Conservation (phyloP, 2,329 filamentous ascomycete species). For the Arachnopeziza araneosa region DNA sequence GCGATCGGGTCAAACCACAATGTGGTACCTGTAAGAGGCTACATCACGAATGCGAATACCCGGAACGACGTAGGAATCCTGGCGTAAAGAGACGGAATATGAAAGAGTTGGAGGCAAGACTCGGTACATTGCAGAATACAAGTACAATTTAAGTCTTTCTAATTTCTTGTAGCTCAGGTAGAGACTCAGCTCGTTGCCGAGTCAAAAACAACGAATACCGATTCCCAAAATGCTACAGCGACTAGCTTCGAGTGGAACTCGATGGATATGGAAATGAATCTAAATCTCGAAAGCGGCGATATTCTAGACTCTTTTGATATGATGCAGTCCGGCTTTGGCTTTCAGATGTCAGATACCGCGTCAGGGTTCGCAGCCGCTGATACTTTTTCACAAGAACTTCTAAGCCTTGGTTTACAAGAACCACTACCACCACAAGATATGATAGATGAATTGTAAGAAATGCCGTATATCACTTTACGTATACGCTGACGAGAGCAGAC, state of each 20-base stretch:
- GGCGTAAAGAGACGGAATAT: conserved; percentile 86
- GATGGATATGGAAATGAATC: conserved; percentile 23
- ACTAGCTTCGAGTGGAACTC: conserved; percentile 17
- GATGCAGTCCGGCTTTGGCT: conserved; percentile 10
- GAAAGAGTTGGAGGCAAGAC: conserved; percentile 78
- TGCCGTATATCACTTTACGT: neutral
- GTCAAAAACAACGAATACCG: conserved; percentile 10
- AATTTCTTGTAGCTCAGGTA: conserved; percentile 72
- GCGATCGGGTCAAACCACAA: conserved; percentile 72
- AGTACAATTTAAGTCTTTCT: conserved; percentile 4
- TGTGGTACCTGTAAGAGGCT: conserved; percentile 76
- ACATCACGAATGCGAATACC: conserved; percentile 76
- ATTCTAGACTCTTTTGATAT: conserved; percentile 19
- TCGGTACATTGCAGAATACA: conserved; percentile 49
- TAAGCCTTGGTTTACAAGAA: conserved; percentile 77
- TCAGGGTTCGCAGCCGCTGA: conserved; percentile 26
- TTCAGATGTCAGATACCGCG: conserved; percentile 6
- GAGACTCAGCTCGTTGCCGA: conserved; percentile 59
- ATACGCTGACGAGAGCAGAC: conserved; percentile 39
- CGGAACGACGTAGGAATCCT: conserved; percentile 82
- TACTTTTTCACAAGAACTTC: conserved; percentile 56
- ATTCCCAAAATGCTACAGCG: neutral
- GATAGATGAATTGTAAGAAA: conserved; percentile 71
- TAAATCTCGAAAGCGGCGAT: conserved; percentile 17
- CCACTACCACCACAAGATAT: conserved; percentile 71